A percentile compares a stretch with the other conserved stretches of the same genome.
These are phyloP conservation scores for Sindora glabra DNA, from an alignment of 306 rosid species.

Conservation along the genomic window DNA sequence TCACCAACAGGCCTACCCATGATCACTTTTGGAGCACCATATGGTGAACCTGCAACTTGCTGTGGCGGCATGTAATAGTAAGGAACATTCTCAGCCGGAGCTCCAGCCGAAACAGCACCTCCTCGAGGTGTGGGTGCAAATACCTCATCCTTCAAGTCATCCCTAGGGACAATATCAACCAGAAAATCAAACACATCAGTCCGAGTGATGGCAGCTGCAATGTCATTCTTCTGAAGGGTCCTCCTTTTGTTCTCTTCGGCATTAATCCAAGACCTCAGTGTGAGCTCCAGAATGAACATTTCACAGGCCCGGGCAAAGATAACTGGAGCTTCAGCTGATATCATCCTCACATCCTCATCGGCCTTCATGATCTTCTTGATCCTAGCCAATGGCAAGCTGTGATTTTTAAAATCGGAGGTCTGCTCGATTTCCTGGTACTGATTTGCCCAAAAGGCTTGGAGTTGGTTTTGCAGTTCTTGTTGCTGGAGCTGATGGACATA, in stretches of 20 bases:
- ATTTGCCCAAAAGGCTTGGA: constrained; percentile 36
- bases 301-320: constrained; percentile 64
- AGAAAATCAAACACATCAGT: constrained; percentile 60
- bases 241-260: constrained; percentile 46
- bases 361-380: constrained; percentile 66
- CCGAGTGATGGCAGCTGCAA: constrained; percentile 46
- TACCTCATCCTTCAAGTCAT: constrained; percentile 36
- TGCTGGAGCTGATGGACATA: constrained; percentile 35
- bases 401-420: constrained; percentile 29
- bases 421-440: constrained; percentile 37
- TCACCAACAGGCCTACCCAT: constrained; percentile 38
- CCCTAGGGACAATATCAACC: constrained; percentile 45
- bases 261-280: constrained; percentile 51
- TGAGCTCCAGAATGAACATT: constrained; percentile 58
- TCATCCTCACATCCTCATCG: constrained; percentile 47
- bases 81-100: constrained; percentile 35
- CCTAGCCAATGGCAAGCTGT: constrained; percentile 48
- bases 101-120: constrained; percentile 21
- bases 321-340: constrained; percentile 56
- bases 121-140: constrained; percentile 29
- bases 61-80: constrained; percentile 41
- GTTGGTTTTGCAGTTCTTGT: constrained; percentile 35
- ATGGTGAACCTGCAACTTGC: constrained; percentile 17
- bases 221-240: constrained; percentile 48
- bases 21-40: constrained; percentile 30